Evolutionary conservation across 2,329 filamentous ascomycete genomes (phyloP).

Genomic region (Furcasterigmium furcatum): DNA sequence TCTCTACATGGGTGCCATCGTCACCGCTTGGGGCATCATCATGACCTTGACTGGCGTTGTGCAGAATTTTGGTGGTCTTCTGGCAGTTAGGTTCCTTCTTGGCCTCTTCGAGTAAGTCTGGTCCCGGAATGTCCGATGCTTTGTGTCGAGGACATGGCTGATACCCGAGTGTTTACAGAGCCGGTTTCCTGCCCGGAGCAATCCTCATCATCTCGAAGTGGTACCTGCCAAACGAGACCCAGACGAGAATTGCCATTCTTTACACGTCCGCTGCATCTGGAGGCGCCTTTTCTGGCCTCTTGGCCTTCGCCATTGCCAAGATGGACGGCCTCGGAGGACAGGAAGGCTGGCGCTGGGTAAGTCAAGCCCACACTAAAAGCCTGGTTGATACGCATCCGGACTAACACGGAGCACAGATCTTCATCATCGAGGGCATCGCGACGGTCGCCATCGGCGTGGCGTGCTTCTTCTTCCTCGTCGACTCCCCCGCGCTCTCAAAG

Average conservation of each 20-base stretch:
- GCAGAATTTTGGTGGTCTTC: slow-evolving; percentile 33
- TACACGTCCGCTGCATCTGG: slow-evolving; percentile 30
- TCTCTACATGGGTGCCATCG: slow-evolving; percentile 35
- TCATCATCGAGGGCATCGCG: slow-evolving; percentile 47
- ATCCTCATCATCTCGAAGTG: slow-evolving; percentile 27
- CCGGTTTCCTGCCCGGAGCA: slow-evolving; percentile 26
- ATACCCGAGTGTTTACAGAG: slow-evolving; percentile 18
- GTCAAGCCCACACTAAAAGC: not conserved
- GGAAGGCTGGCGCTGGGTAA: slow-evolving; percentile 42
- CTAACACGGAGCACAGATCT: slow-evolving; percentile 39
- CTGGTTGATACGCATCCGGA: not conserved
- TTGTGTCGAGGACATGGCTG: not conserved
- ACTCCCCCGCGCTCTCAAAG: slow-evolving; percentile 30
- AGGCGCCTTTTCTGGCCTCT: slow-evolving; percentile 42
- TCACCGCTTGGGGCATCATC: slow-evolving; percentile 29
- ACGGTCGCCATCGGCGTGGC: slow-evolving; percentile 31
- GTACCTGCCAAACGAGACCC: slow-evolving; percentile 25
- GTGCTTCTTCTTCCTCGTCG: slow-evolving; percentile 44
- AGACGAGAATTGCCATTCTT: slow-evolving; percentile 26
- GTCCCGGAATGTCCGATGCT: not conserved
- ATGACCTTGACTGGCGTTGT: slow-evolving; percentile 33
- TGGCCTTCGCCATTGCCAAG: slow-evolving; percentile 39
- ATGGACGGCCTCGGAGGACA: slow-evolving; percentile 41
- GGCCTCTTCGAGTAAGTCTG: slow-evolving; percentile 29
- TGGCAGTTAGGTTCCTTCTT: slow-evolving; percentile 35